Percentiles rank a stretch among this genome's conserved stretches.
phyloP scores from a whole-genome alignment of 371 early-diverging fungal genomes.

The Encephalitozoon hellem region DNA sequence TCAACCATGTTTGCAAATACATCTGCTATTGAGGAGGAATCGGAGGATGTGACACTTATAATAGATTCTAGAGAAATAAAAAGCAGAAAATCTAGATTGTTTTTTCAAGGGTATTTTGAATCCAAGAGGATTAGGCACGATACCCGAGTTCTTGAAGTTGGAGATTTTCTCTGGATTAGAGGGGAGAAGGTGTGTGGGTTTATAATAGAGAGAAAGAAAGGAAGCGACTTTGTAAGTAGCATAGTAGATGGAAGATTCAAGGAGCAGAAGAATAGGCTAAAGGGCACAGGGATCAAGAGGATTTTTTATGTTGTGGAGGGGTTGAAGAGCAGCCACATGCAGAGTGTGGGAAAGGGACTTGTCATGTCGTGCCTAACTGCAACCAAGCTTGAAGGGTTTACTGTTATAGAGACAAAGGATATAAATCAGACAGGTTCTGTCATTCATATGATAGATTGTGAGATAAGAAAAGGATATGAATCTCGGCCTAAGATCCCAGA shows the following conservation, averaged over 20 bases:
- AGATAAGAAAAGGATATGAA: background rate
- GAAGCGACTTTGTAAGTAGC: constrained; percentile 76
- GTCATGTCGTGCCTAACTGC: background rate
- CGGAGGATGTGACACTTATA: constrained; percentile 27
- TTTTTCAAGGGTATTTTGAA: constrained; percentile 46
- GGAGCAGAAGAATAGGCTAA: constrained; percentile 73
- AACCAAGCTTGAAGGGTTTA: constrained; percentile 40
- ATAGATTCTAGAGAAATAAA: constrained; percentile 59
- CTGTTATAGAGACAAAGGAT: constrained; percentile 53
- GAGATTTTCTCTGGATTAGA: constrained; percentile 60
- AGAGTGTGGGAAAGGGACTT: background rate
- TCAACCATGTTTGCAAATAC: constrained; percentile 29
- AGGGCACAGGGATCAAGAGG: constrained; percentile 6
- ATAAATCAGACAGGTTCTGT: constrained; percentile 45
- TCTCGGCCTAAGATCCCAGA: background rate
- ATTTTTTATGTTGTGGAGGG: constrained; percentile 51
- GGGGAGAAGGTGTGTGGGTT: constrained; percentile 70
- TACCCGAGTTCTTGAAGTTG: constrained; percentile 50
- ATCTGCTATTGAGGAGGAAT: background rate
- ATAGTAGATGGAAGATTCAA: constrained; percentile 82
- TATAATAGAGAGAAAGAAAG: constrained; percentile 79
- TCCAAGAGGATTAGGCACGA: constrained; percentile 17
- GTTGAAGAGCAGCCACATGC: constrained; percentile 25
- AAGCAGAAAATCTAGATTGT: constrained; percentile 35
- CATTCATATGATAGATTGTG: constrained; percentile 33